A percentile compares a stretch with the other conserved stretches of the same genome.
Conservation (phyloP, 148 eudicot species). For the Chenopodium berlandieri region DNA sequence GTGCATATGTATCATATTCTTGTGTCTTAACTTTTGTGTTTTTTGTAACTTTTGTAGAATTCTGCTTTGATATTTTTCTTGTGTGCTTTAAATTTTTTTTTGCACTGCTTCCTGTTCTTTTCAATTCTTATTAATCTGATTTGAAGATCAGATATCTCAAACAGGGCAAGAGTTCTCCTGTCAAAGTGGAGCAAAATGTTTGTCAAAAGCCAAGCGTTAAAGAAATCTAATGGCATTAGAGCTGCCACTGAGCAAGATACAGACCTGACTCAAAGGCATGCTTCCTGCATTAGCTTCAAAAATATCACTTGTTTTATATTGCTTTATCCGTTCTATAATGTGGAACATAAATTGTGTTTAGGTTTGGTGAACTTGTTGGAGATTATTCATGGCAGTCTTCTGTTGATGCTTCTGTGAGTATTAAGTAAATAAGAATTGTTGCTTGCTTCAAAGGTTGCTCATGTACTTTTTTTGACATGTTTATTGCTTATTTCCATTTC, state of each 20-base stretch:
- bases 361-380: conserved; percentile 75
- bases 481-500: conserved; percentile 16
- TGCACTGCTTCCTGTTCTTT: conserved; percentile 8
- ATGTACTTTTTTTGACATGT: conserved; percentile 17
- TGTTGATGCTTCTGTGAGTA: conserved; percentile 52
- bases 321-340: neutral
- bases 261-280: conserved; percentile 80
- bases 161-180: conserved; percentile 74
- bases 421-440: neutral
- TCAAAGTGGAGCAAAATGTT: conserved; percentile 88
- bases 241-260: conserved; percentile 55
- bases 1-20: neutral
- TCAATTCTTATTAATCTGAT: conserved; percentile 64
- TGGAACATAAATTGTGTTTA: conserved; percentile 32
- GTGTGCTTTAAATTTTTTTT: neutral
- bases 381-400: conserved; percentile 61
- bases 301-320: conserved; percentile 3
- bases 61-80: neutral
- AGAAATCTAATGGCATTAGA: conserved; percentile 50
- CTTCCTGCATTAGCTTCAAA: neutral
- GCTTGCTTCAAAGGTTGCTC: conserved; percentile 13
- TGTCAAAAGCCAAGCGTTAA: conserved; percentile 67
- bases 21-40: neutral
- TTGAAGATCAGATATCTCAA: conserved; percentile 90
- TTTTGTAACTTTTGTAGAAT: neutral